Conservation (phyloP, 2,329 filamentous ascomycete genomes). For the Ophiostoma perfectum region DNA sequence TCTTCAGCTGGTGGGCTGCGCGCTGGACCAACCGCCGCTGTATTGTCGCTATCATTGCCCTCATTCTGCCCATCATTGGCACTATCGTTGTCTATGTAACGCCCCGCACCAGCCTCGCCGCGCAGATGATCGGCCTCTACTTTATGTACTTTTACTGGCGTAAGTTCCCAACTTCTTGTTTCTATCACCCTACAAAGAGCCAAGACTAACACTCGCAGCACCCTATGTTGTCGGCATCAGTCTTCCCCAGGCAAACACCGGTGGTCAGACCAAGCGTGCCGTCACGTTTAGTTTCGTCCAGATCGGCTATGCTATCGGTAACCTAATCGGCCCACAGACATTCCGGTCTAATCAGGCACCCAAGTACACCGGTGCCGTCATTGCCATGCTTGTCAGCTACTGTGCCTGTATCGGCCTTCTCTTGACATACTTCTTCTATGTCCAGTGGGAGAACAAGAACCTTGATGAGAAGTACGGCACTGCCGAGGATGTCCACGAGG, state of each 20-base stretch:
- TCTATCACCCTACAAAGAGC: background rate
- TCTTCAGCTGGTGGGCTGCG: conserved; percentile 47
- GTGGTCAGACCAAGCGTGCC: conserved; percentile 23
- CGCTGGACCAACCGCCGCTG: conserved; percentile 40
- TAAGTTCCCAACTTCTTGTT: conserved; percentile 22
- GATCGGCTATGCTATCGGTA: conserved; percentile 40
- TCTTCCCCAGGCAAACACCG: conserved; percentile 24
- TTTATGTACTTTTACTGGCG: conserved; percentile 14
- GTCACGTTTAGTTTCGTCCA: conserved; percentile 17
- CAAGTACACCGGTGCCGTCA: conserved; percentile 48
- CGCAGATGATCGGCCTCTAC: conserved; percentile 39
- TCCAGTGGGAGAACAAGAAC: conserved; percentile 42
- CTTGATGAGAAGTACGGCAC: conserved; percentile 29
- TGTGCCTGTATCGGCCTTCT: conserved; percentile 40
- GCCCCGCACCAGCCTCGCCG: conserved; percentile 30
- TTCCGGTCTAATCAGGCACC: conserved; percentile 50
- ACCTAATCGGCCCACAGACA: conserved; percentile 54
- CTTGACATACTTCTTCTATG: conserved; percentile 38
- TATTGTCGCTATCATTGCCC: conserved; percentile 37
- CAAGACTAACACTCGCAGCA: conserved; percentile 7
- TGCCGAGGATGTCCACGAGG: conserved; percentile 24
- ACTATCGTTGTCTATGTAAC: conserved; percentile 26
- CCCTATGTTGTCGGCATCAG: conserved; percentile 24
- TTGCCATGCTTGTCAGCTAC: conserved; percentile 49
- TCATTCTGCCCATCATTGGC: conserved; percentile 37